A percentile compares a stretch with the other conserved stretches of the same genome.
These are phyloP conservation scores for Boletus patriciae DNA, from an alignment of 768 basidiomycete species.

Conservation along the genomic window DNA sequence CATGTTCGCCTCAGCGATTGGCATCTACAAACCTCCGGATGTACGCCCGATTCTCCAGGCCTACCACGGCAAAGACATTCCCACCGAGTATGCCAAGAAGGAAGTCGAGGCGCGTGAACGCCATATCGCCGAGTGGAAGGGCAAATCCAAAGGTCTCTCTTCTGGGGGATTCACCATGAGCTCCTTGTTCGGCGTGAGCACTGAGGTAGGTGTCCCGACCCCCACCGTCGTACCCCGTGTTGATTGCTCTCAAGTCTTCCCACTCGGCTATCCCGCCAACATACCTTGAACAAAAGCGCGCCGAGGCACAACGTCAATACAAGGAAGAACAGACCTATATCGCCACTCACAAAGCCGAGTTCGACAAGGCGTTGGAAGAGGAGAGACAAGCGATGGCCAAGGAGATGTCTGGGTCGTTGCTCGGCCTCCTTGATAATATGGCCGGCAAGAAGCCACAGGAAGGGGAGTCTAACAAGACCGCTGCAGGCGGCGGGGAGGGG, in stretches of 20 bases:
- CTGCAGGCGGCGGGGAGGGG: conserved; percentile 10
- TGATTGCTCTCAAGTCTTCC: conserved; percentile 15
- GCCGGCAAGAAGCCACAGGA: conserved; percentile 23
- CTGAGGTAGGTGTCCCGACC: conserved; percentile 28
- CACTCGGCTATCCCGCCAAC: conserved; percentile 43
- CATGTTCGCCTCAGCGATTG: conserved; percentile 62
- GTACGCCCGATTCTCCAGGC: conserved; percentile 84
- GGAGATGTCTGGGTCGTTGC: conserved; percentile 48
- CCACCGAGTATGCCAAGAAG: conserved; percentile 83
- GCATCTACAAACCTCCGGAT: conserved; percentile 84
- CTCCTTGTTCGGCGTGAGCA: conserved; percentile 40
- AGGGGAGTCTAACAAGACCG: conserved; percentile 1
- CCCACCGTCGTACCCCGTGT: background rate
- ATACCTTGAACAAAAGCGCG: conserved; percentile 53
- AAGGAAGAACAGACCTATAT: conserved; percentile 55
- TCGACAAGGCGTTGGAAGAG: conserved; percentile 52
- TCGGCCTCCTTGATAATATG: conserved; percentile 30
- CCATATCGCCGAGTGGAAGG: conserved; percentile 81
- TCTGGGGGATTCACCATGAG: conserved; percentile 46
- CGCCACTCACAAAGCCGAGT: conserved; percentile 48
- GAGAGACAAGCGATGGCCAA: conserved; percentile 48
- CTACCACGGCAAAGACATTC: conserved; percentile 86
- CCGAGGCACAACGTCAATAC: conserved; percentile 51
- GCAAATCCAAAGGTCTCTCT: conserved; percentile 39
- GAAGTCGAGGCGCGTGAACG: conserved; percentile 80